A percentile compares a stretch with the other conserved stretches of the same genome.
Conservation (phyloP, 257 asterid genomes). For the Primulina eburnea region DNA sequence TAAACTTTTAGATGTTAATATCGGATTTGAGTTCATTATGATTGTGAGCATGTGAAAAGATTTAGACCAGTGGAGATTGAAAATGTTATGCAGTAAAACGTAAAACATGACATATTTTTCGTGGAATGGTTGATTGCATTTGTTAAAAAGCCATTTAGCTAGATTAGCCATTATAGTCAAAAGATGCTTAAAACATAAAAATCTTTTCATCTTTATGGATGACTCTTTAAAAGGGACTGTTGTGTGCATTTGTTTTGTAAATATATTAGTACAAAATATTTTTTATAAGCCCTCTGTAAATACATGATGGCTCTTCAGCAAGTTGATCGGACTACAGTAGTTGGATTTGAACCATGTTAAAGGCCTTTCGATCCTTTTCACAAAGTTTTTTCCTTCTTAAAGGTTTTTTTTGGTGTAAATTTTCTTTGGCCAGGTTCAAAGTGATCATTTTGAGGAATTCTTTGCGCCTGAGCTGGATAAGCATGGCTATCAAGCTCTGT, state of each 20-base stretch:
- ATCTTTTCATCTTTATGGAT: background rate
- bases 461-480: conserved; percentile 95
- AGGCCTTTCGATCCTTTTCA: background rate
- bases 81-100: background rate
- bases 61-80: background rate
- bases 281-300: background rate
- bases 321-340: background rate
- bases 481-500: conserved; percentile 90
- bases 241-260: too few relatives aligned
- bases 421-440: conserved; percentile 67
- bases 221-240: background rate
- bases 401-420: background rate
- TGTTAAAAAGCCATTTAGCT: background rate
- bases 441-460: conserved; percentile 88
- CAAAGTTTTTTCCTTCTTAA: background rate
- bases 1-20: background rate
- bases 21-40: background rate
- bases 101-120: too few relatives aligned
- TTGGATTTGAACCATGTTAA: background rate
- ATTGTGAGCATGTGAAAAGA: background rate
- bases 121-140: background rate
- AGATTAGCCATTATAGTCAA: background rate
- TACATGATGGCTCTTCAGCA: background rate
- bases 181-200: background rate
- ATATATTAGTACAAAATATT: too few relatives aligned